phyloP scores from a whole-genome alignment of 2,329 filamentous ascomycete species.

The Fusarium subglutinans region DNA sequence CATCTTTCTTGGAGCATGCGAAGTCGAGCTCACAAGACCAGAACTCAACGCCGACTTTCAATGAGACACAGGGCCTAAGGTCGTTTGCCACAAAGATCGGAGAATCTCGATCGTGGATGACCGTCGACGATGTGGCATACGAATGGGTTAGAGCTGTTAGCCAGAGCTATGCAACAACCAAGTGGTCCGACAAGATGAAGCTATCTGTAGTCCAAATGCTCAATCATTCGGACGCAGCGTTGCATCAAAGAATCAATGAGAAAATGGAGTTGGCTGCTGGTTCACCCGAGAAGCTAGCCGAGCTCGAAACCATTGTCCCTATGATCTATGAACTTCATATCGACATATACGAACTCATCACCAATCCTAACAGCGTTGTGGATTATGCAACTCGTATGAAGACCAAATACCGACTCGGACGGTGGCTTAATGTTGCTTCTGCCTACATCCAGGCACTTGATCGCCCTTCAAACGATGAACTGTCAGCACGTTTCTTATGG shows the following conservation, averaged over 20 bases:
- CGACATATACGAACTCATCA: slow-evolving; percentile 68
- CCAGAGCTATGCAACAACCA: slow-evolving; percentile 60
- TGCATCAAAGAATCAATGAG: slow-evolving; percentile 58
- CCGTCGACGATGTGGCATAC: slow-evolving; percentile 65
- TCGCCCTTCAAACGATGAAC: slow-evolving; percentile 47
- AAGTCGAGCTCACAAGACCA: slow-evolving; percentile 64
- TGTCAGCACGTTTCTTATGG: slow-evolving; percentile 67
- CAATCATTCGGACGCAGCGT: slow-evolving; percentile 60
- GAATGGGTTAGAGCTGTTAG: slow-evolving; percentile 65
- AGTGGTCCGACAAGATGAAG: slow-evolving; percentile 69
- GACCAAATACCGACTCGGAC: slow-evolving; percentile 59
- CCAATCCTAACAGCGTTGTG: slow-evolving; percentile 64
- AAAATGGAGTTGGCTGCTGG: slow-evolving; percentile 50
- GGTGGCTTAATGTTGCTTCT: slow-evolving; percentile 63
- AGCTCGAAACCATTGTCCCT: slow-evolving; percentile 58
- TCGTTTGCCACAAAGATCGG: slow-evolving; percentile 62
- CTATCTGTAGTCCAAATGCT: slow-evolving; percentile 65
- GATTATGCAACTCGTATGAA: slow-evolving; percentile 59
- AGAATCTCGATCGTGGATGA: slow-evolving; percentile 56
- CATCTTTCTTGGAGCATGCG: slow-evolving; percentile 71
- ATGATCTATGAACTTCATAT: slow-evolving; percentile 71
- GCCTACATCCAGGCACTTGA: slow-evolving; percentile 53
- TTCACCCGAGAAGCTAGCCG: slow-evolving; percentile 40
- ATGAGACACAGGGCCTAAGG: slow-evolving; percentile 62
- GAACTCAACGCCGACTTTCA: slow-evolving; percentile 57